phyloP scores from a whole-genome alignment of 441 rosid genomes.

The Erodium moschatum region DNA sequence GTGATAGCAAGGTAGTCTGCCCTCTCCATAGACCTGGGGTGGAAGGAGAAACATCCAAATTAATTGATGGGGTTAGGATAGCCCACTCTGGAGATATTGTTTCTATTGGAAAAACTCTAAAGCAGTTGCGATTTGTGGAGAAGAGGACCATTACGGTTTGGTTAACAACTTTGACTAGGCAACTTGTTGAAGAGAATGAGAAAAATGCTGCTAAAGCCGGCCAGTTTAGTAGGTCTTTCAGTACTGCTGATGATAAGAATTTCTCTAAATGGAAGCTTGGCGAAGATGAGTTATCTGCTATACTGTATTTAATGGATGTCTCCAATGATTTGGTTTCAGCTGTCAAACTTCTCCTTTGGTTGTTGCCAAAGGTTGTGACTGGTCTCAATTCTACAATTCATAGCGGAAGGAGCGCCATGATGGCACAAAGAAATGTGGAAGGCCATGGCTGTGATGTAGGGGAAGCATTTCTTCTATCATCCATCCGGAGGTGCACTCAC shows the following conservation, averaged over 20 bases:
- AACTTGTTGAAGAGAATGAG: conserved; percentile 78
- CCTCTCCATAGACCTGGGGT: conserved; percentile 48
- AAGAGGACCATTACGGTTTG: conserved; percentile 71
- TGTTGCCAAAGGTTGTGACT: conserved; percentile 69
- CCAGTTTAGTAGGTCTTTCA: conserved; percentile 47
- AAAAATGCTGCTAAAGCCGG: conserved; percentile 50
- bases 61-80: conserved; percentile 47
- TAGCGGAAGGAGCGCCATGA: conserved; percentile 57
- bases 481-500: conserved; percentile 64
- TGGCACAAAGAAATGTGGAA: conserved; percentile 55
- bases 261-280: conserved; percentile 77
- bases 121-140: conserved; percentile 66
- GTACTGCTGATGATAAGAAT: conserved; percentile 57
- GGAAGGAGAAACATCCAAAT: conserved; percentile 51
- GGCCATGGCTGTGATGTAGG: conserved; percentile 68
- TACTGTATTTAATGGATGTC: conserved; percentile 72
- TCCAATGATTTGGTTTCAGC: conserved; percentile 72
- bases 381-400: conserved; percentile 52
- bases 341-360: conserved; percentile 76
- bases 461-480: conserved; percentile 73
- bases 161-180: conserved; percentile 61
- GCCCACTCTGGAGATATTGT: conserved; percentile 47
- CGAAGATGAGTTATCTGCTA: conserved; percentile 75
- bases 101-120: conserved; percentile 69
- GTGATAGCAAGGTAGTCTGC: conserved; percentile 69